A percentile compares a stretch with the other conserved stretches of the same genome.
Evolutionary conservation across 1,139 yeast genomes (phyloP).

Genomic region (Scheffersomyces insectosa): DNA sequence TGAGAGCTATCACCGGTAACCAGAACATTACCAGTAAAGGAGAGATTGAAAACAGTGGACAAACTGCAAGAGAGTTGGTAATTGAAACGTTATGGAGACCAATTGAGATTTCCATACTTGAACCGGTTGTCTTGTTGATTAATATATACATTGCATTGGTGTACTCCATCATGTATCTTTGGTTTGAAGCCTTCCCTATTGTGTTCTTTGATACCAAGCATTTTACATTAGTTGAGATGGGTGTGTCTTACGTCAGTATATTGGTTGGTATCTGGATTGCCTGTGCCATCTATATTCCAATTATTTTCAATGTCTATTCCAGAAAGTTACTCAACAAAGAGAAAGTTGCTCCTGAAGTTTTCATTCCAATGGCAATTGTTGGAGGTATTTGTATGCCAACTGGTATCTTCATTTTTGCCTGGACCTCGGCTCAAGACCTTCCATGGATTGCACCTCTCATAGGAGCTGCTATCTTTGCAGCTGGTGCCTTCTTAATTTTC

Average conservation of each 20-base stretch:
- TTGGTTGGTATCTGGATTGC: constrained; percentile 43
- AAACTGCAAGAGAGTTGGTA: constrained; percentile 22
- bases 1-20: constrained; percentile 37
- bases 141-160: constrained; percentile 53
- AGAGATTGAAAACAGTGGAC: constrained; percentile 23
- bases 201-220: constrained; percentile 45
- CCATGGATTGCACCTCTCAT: constrained; percentile 49
- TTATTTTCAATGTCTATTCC: constrained; percentile 25
- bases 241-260: constrained; percentile 46
- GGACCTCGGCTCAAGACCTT: constrained; percentile 42
- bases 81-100: constrained; percentile 53
- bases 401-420: constrained; percentile 51
- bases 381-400: constrained; percentile 45
- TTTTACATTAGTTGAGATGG: constrained; percentile 52
- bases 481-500: constrained; percentile 41
- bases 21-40: constrained; percentile 29
- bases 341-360: constrained; percentile 38
- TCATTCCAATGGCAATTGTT: constrained; percentile 43
- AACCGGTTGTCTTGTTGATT: constrained; percentile 49
- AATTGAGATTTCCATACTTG: constrained; percentile 39
- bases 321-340: constrained; percentile 21
- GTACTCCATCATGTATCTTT: constrained; percentile 55
- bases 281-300: constrained; percentile 23
- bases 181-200: constrained; percentile 64
- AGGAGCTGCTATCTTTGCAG: constrained; percentile 41